Evolutionary conservation across 2,329 filamentous ascomycete species (phyloP).

Genomic region (Grosmannia clavigera): DNA sequence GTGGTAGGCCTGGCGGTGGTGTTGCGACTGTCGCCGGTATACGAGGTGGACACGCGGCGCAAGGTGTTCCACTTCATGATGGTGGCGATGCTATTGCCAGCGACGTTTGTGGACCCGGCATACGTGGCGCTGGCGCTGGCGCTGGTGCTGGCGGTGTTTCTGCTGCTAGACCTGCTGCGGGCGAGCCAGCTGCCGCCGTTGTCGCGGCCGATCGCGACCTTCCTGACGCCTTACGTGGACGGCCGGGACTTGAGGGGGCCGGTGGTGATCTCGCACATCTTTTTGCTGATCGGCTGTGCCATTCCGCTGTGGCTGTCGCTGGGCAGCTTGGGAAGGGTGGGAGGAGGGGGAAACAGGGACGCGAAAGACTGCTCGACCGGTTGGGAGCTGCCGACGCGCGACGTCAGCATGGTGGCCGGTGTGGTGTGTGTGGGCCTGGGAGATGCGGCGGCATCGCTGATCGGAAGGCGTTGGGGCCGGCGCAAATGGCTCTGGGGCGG

Average conservation of each 20-base stretch:
- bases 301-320: conserved; percentile 87
- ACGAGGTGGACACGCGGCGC: conserved; percentile 86
- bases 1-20: conserved; percentile 61
- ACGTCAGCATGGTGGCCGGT: conserved; percentile 83
- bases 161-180: conserved; percentile 78
- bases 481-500: conserved; percentile 95
- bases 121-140: conserved; percentile 72
- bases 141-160: conserved; percentile 69
- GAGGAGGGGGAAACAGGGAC: conserved; percentile 27
- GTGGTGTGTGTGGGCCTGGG: conserved; percentile 92
- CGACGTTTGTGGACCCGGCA: conserved; percentile 73
- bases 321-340: conserved; percentile 52
- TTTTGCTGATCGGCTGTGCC: conserved; percentile 86
- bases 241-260: conserved; percentile 85
- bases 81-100: conserved; percentile 87
- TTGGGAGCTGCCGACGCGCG: conserved; percentile 64
- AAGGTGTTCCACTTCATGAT: conserved; percentile 99
- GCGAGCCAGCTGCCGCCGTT: conserved; percentile 86
- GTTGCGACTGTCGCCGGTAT: conserved; percentile 59
- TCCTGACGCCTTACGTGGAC: conserved; percentile 88
- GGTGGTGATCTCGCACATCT: conserved; percentile 92
- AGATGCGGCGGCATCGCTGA: conserved; percentile 82
- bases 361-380: background rate
- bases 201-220: conserved; percentile 71
- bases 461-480: conserved; percentile 75